Percentiles rank a stretch among this genome's conserved stretches.
Conservation (phyloP, 177 flowering plant genomes). For the Vitis hybrid region DNA sequence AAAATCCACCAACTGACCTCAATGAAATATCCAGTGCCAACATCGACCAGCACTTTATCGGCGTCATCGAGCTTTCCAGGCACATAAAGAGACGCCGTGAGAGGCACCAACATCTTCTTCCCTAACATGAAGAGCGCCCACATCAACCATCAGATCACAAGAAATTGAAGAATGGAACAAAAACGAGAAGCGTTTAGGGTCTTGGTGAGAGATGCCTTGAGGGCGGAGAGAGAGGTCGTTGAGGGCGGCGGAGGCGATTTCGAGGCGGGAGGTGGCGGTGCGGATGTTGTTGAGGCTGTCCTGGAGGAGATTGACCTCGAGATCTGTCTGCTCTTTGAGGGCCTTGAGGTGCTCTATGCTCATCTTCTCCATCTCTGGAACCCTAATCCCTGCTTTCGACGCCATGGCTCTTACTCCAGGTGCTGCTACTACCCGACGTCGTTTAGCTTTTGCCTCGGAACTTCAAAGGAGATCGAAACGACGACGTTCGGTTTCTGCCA, state of each 20-base stretch:
- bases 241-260: constrained; percentile 75
- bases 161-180: background rate
- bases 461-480: too few relatives aligned
- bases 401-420: constrained; percentile 18
- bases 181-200: background rate
- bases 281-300: constrained; percentile 94
- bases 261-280: constrained; percentile 88
- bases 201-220: constrained; percentile 37
- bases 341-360: constrained; percentile 81
- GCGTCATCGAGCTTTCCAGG: constrained; percentile 85
- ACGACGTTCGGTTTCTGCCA: too few relatives aligned
- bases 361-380: constrained; percentile 69
- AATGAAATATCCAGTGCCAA: constrained; percentile 95
- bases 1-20: constrained; percentile 37
- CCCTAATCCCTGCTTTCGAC: constrained; percentile 20
- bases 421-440: too few relatives aligned
- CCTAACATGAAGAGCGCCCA: constrained; percentile 32
- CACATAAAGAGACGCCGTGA: constrained; percentile 94
- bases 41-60: constrained; percentile 82
- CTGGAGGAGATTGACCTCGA: constrained; percentile 84
- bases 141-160: background rate
- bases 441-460: too few relatives aligned
- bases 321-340: constrained; percentile 83
- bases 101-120: constrained; percentile 84
- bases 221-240: constrained; percentile 90